phyloP scores from a whole-genome alignment of 768 basidiomycete genomes.

The Hemileccinum rubropunctum region DNA sequence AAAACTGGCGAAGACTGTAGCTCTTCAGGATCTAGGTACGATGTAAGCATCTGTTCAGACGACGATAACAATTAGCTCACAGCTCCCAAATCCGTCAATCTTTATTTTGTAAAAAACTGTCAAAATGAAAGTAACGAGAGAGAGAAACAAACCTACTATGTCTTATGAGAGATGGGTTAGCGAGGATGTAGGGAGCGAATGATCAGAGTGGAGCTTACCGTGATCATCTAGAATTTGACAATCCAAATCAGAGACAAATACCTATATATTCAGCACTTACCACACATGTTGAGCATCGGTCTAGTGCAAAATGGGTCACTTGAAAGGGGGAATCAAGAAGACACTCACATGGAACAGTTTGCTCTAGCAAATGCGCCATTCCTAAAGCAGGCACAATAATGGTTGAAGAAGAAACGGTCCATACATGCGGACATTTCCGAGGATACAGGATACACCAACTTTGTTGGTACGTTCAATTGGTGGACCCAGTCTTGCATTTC shows the following conservation, averaged over 20 bases:
- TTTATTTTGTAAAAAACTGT: constrained; percentile 19
- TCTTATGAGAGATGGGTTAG: constrained; percentile 35
- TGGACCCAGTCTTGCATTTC: constrained; percentile 86
- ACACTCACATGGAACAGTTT: constrained; percentile 80
- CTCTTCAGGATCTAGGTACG: constrained; percentile 69
- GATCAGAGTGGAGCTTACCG: constrained; percentile 42
- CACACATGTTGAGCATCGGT: constrained; percentile 87
- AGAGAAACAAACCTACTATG: constrained; percentile 36
- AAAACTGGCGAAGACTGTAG: constrained; percentile 74
- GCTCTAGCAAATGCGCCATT: constrained; percentile 88
- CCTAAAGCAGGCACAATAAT: constrained; percentile 85
- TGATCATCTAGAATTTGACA: constrained; percentile 61
- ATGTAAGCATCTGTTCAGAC: background rate
- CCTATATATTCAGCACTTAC: constrained; percentile 36
- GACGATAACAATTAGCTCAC: constrained; percentile 39
- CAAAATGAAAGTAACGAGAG: background rate
- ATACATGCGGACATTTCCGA: constrained; percentile 72
- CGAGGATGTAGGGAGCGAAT: background rate
- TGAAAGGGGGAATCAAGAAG: background rate
- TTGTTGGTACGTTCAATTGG: constrained; percentile 53
- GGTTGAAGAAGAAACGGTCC: constrained; percentile 87
- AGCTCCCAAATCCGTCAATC: constrained; percentile 86
- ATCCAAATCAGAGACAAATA: background rate
- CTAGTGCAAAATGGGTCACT: constrained; percentile 35
- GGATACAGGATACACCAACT: constrained; percentile 57